A percentile compares a stretch with the other conserved stretches of the same genome.
phyloP scores from a whole-genome alignment of 2,329 filamentous ascomycete genomes.

The Alternaria ethzedia region DNA sequence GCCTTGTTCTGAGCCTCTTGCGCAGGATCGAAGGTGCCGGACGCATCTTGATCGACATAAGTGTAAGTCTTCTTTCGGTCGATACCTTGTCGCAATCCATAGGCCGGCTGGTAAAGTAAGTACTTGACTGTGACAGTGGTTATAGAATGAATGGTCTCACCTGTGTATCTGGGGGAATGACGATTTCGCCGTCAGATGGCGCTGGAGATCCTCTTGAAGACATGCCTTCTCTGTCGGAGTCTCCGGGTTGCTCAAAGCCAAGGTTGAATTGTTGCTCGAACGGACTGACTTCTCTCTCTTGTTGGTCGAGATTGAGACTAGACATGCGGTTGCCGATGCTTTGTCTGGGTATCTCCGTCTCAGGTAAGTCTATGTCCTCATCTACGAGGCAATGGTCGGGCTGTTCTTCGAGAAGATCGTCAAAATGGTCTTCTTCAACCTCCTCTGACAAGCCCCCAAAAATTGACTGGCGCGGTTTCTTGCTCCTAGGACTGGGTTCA shows the following conservation, averaged over 20 bases:
- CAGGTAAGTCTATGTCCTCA: not conserved
- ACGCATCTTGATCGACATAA: constrained; percentile 47
- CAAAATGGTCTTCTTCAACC: not conserved
- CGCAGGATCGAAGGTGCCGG: constrained; percentile 46
- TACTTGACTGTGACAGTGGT: not conserved
- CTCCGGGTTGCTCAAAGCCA: constrained; percentile 8
- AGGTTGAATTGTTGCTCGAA: not conserved
- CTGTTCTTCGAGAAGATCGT: not conserved
- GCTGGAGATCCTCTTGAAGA: constrained; percentile 11
- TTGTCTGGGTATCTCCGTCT: not conserved
- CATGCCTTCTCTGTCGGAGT: constrained; percentile 8
- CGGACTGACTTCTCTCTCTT: not conserved
- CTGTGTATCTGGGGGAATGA: constrained; percentile 19
- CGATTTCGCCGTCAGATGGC: constrained; percentile 14
- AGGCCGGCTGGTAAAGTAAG: constrained; percentile 20
- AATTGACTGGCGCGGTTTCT: constrained; percentile 23
- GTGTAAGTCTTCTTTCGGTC: constrained; percentile 26
- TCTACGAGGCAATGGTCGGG: not conserved
- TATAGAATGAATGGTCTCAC: not conserved
- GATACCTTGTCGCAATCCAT: constrained; percentile 33
- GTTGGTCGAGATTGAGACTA: constrained; percentile 17
- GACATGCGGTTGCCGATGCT: constrained; percentile 19
- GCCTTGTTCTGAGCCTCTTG: constrained; percentile 16
- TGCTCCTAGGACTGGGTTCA: constrained; percentile 7
- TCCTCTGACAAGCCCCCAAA: constrained; percentile 15